Evolutionary conservation across 129 eudicot species (phyloP).

Genomic region (Escallonia herrerae): DNA sequence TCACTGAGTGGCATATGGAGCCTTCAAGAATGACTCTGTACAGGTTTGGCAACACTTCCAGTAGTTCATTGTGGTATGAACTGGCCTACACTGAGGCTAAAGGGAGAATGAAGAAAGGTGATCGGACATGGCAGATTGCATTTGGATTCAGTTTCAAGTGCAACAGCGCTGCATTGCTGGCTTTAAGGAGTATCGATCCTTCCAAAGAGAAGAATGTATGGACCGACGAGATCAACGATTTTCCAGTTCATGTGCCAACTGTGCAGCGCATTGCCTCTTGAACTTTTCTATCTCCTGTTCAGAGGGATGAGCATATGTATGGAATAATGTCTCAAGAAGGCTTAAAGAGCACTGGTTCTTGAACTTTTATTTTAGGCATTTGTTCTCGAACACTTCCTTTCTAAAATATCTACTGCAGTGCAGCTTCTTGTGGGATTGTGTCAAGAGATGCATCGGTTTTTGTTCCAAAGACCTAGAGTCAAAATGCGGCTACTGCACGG

Average conservation of each 20-base stretch:
- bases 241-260: slow-evolving; percentile 55
- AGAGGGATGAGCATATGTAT: too few relatives aligned
- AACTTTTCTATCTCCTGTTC: not conserved
- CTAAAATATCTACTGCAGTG: not conserved
- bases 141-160: slow-evolving; percentile 51
- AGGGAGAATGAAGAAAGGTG: slow-evolving; percentile 60
- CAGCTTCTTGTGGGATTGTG: not conserved
- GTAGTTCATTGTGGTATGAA: too few relatives aligned
- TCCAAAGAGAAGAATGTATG: slow-evolving; percentile 46
- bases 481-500: too few relatives aligned
- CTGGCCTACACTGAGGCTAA: slow-evolving; percentile 29
- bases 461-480: too few relatives aligned
- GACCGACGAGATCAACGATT: slow-evolving; percentile 48
- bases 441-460: too few relatives aligned
- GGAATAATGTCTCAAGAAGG: too few relatives aligned
- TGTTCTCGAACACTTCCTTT: not conserved
- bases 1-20: slow-evolving; percentile 69
- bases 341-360: not conserved
- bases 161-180: slow-evolving; percentile 53
- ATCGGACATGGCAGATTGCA: slow-evolving; percentile 54
- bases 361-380: not conserved
- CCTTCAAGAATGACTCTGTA: slow-evolving; percentile 36
- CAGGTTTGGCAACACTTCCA: too few relatives aligned
- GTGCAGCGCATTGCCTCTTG: slow-evolving; percentile 29
- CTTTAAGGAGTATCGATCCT: slow-evolving; percentile 44